Evolutionary conservation across 1,284 basidiomycete species (phyloP).

Genomic region (Ceratobasidium sp.): DNA sequence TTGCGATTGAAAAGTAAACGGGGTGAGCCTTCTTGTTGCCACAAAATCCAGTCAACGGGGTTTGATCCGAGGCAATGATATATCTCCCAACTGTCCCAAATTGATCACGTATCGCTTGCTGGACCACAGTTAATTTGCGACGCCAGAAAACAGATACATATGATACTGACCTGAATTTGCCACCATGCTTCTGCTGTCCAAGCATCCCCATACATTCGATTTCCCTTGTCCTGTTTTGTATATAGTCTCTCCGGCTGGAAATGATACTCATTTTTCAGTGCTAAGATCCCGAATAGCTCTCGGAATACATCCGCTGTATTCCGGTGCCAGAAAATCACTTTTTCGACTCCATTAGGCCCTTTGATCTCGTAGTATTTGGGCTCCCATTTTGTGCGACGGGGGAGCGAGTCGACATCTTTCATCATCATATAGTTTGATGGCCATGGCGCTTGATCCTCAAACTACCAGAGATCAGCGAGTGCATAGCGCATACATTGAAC

Average conservation of each 20-base stretch:
- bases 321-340: constrained; percentile 7
- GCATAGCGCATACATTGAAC: not conserved
- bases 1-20: constrained; percentile 43
- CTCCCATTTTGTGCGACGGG: not conserved
- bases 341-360: not conserved
- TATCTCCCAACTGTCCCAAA: constrained; percentile 18
- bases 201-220: constrained; percentile 1
- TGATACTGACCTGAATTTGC: constrained; percentile 34
- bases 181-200: constrained; percentile 40
- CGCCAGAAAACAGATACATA: not conserved
- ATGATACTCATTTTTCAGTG: not conserved
- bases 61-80: constrained; percentile 40
- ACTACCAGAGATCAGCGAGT: not conserved
- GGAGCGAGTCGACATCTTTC: constrained; percentile 9
- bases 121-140: not conserved
- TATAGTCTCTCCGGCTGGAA: not conserved
- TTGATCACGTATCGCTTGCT: not conserved
- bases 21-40: constrained; percentile 41
- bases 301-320: not conserved
- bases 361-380: not conserved
- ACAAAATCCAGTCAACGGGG: constrained; percentile 36
- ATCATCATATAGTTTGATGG: not conserved
- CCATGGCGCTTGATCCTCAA: not conserved
- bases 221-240: not conserved
- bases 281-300: not conserved